Conservation (phyloP, 1,284 basidiomycete species). For the Microbotryomycetes sp. region DNA sequence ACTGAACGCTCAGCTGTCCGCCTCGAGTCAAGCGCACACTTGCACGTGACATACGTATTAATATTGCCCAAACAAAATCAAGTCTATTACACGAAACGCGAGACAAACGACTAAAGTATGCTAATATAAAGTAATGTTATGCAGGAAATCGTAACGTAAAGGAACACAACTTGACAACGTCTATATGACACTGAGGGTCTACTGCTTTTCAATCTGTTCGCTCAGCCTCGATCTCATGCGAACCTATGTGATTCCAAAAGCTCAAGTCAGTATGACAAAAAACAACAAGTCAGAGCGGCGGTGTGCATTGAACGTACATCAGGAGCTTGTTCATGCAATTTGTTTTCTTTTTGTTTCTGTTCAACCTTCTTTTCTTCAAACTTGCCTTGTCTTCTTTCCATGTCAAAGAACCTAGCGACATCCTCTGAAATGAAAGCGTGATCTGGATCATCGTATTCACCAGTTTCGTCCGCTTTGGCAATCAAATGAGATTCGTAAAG, state of each 20-base stretch:
- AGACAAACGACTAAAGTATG: too few relatives aligned
- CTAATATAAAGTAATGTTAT: too few relatives aligned
- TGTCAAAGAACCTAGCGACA: conserved; percentile 30
- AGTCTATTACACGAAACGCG: too few relatives aligned
- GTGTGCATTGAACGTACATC: conserved; percentile 2
- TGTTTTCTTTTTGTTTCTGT: conserved; percentile 28
- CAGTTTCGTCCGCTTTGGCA: conserved; percentile 19
- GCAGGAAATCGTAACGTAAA: too few relatives aligned
- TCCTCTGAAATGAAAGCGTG: conserved; percentile 30
- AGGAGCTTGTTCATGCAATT: conserved; percentile 9
- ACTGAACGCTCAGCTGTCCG: too few relatives aligned
- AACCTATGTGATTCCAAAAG: not conserved
- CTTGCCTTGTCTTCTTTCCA: conserved; percentile 8
- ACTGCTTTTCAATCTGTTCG: not conserved
- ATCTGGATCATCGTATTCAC: conserved; percentile 18
- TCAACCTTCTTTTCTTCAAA: conserved; percentile 9
- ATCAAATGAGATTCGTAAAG: conserved; percentile 41
- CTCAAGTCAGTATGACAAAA: not conserved
- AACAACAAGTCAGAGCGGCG: not conserved
- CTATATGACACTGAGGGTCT: too few relatives aligned
- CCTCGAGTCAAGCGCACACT: too few relatives aligned
- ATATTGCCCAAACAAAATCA: too few relatives aligned
- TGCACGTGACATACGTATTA: too few relatives aligned
- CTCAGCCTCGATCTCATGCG: not conserved
- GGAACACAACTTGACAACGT: too few relatives aligned